Percentiles rank a stretch among this genome's conserved stretches.
Evolutionary conservation across 1,139 yeast species (phyloP).

Genomic region (Zhuliangozyma blackwelliae): DNA sequence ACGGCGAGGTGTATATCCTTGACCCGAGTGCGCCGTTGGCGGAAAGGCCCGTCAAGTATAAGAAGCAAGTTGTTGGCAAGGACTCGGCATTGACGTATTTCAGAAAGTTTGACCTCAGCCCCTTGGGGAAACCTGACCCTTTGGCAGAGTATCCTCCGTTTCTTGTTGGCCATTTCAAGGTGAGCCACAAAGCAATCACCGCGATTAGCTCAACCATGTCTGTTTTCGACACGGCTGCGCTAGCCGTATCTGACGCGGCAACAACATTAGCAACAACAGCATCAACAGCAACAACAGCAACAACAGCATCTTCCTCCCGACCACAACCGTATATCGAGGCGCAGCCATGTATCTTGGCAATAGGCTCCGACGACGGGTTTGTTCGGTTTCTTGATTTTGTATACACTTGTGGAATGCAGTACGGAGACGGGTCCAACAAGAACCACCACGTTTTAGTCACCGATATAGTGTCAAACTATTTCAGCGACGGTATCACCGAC

Average conservation of each 20-base stretch:
- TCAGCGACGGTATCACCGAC: constrained; percentile 58
- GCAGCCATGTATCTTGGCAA: constrained; percentile 47
- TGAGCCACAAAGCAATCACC: constrained; percentile 54
- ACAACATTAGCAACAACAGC: too few species aligned
- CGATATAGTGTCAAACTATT: constrained; percentile 64
- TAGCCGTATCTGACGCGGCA: background rate
- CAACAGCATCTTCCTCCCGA: too few species aligned
- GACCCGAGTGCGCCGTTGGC: constrained; percentile 21
- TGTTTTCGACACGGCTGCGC: constrained; percentile 6
- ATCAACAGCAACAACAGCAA: too few species aligned
- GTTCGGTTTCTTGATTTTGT: constrained; percentile 53
- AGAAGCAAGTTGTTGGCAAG: constrained; percentile 26
- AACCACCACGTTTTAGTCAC: constrained; percentile 39
- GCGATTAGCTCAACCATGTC: constrained; percentile 24
- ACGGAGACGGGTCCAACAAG: constrained; percentile 17
- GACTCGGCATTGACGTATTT: constrained; percentile 37
- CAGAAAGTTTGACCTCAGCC: constrained; percentile 37
- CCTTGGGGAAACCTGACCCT: constrained; percentile 12
- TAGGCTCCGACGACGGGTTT: constrained; percentile 67
- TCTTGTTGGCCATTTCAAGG: constrained; percentile 54
- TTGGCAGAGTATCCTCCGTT: constrained; percentile 6
- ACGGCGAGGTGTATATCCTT: constrained; percentile 37
- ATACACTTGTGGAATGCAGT: constrained; percentile 18
- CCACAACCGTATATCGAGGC: background rate
- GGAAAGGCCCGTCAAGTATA: constrained; percentile 12